Evolutionary conservation across 768 basidiomycete species (phyloP), one percentile per base, ranked within the genome.

Genomic region (Amanita pallidorosea): DNA sequence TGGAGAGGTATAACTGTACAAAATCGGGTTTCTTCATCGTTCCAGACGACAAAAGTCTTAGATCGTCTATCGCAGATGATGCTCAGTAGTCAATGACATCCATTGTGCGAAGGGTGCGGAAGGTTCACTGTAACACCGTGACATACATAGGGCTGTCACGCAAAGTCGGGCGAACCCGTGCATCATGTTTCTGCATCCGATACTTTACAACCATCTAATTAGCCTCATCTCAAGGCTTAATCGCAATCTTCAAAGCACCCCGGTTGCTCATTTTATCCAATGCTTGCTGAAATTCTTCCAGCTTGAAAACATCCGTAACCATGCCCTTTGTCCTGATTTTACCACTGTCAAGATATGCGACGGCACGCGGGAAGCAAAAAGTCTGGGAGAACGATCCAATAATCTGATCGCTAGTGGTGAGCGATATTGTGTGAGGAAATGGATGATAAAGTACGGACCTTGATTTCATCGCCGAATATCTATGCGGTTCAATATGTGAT

Each of bases 311-410:
- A 58, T 86, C 77, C 6, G 82, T 73, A 23, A 88, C 68, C 67
- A 90, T 86, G n/a, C 85, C 87, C 63, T 84, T 82, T 20, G 85
- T 77, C 49, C 73, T 84, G 59, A 93, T 72, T 68, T 90, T 92
- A 6, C 88, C 87, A 55, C 80, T 79, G 58, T 95, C 91, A 17
- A 95, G 79, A 63, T 93, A 93, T 11, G 82, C 86, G 33, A 95
- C 80, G 2, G 91, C 89, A 5, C 91, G 82, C 40, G 90, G 88
- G 83, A 95, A 93, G 66, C 90, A 92, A 67, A 72, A 83, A 1
- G 83, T 83, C 57, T 93, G 91, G 7, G 90, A 85, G 71, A 92
- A 93, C 1, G 90, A 93, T 11, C 90, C 89, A 53, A 92, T 88
- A 57, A 92, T 91, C 85, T 88, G 34, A 27, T 34, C n/a, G 18